Base-by-base conservation (phyloP, 495 filamentous ascomycete species). In the Aspergillus ellipticus region DNA sequence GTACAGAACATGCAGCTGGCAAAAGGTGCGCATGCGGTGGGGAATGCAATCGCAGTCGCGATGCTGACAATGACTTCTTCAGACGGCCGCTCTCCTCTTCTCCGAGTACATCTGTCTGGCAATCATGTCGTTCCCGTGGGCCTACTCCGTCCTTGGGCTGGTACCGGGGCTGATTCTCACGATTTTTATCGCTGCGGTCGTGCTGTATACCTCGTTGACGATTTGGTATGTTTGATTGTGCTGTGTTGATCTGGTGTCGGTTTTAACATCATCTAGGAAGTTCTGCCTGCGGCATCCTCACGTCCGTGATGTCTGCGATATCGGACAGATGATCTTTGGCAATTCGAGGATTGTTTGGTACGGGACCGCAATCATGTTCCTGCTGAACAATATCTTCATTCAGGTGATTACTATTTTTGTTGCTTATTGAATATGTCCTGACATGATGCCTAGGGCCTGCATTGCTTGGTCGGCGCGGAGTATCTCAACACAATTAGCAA, bases 111-210 rank as follows among this genome's bases (percentile, higher is more conserved):
- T 96, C 49, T 95, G 90, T 72, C 70, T 96, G 76, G 90, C 90
- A 35, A 96, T 95, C 63, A 96, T 96, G 90, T 92, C 88, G 19
- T 95, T 95, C 65, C 90, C 90, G 1, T 94, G 86, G 78, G 92
- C 89, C 0, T 96, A 96, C 72, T 89, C 89, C 7, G 75, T 91
- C 33, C 80, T 96, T 19, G 90, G 90, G 9, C 79, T 96, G 22
- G 89, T 94, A n/a, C 90, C 90, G 0, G 90, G 90, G 41, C 66
- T 96, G 56, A 92, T 96, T 56, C 64, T 94, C 60, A 96, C 90
- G 0, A 77, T 89, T 3, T 82, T 90, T 24, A 80, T 90, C 49
- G 89, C 90, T 7, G 79, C 63, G 16, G 63, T 89, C 19, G 90
- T 96, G 8, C 71, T 94, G 11, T 96, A 96, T 63, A 96, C 90